Conservation (phyloP, 2,329 filamentous ascomycete genomes). For the Lasiodiplodia gonubiensis region DNA sequence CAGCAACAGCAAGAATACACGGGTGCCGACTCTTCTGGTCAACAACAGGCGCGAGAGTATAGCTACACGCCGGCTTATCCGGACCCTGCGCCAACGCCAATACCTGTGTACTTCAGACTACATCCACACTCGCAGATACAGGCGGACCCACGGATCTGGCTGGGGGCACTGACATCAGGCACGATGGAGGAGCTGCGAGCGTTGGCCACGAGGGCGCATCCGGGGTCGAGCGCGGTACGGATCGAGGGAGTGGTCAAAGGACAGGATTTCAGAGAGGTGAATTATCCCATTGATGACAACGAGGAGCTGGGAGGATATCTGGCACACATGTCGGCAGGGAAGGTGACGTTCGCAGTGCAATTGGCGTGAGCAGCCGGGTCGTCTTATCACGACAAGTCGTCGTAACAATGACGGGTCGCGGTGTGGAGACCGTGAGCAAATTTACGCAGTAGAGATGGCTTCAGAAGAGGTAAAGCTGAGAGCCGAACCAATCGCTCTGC, state of each 20-base stretch:
- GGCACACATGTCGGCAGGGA: conserved; percentile 63
- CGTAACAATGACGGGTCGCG: conserved; percentile 3
- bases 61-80: conserved; percentile 27
- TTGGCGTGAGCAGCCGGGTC: conserved; percentile 20
- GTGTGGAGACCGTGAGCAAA: conserved; percentile 8
- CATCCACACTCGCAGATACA: conserved; percentile 66
- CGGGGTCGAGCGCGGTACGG: conserved; percentile 64
- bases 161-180: conserved; percentile 64
- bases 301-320: conserved; percentile 76
- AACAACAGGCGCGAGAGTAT: conserved; percentile 22
- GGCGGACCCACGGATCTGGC: conserved; percentile 63
- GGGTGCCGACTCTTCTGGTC: neutral
- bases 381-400: conserved; percentile 6
- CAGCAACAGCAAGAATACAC: conserved; percentile 16
- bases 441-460: too few species aligned
- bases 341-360: conserved; percentile 59
- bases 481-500: too few species aligned
- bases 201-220: conserved; percentile 66
- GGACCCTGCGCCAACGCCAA: conserved; percentile 36
- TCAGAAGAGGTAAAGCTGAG: too few species aligned
- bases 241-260: conserved; percentile 70
- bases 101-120: conserved; percentile 72
- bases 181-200: conserved; percentile 68
- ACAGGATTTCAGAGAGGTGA: conserved; percentile 61
- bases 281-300: conserved; percentile 55